A percentile compares a stretch with the other conserved stretches of the same genome.
Evolutionary conservation across 2,329 filamentous ascomycete genomes (phyloP).

Genomic region (Aspergillus ibericus): DNA sequence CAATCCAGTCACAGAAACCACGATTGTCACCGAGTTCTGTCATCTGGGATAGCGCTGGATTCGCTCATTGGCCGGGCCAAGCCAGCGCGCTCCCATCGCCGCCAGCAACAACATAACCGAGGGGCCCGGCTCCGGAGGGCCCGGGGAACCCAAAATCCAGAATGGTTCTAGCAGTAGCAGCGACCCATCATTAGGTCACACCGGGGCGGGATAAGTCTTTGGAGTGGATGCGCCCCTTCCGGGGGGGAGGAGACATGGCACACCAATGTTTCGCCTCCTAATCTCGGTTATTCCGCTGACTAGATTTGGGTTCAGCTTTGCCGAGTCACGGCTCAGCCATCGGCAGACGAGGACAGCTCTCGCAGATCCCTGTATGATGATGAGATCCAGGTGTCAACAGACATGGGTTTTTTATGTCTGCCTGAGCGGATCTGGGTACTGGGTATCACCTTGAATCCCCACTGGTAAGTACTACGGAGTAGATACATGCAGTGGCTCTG

Average conservation of each 20-base stretch:
- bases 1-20: constrained; percentile 16
- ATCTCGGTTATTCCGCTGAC: constrained; percentile 5
- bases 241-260: not conserved
- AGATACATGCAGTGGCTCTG: not conserved
- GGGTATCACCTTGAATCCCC: not conserved
- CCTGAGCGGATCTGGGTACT: not conserved
- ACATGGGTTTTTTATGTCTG: not conserved
- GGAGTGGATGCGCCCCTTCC: constrained; percentile 7
- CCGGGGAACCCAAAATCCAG: not conserved
- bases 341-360: not conserved
- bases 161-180: constrained; percentile 2
- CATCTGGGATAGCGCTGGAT: constrained; percentile 4
- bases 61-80: constrained; percentile 11
- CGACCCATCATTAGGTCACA: constrained; percentile 1
- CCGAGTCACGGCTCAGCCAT: not conserved
- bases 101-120: constrained; percentile 8
- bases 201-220: constrained; percentile 16
- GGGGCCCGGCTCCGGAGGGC: not conserved
- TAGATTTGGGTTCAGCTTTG: not conserved
- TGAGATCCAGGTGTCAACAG: not conserved
- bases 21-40: constrained; percentile 7
- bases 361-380: not conserved
- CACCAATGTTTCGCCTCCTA: constrained; percentile 3
- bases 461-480: not conserved
- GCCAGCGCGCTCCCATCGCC: not conserved